phyloP scores from a whole-genome alignment of 225 moss, liverwort and hornwort species.

The Physcomitrium patens region DNA sequence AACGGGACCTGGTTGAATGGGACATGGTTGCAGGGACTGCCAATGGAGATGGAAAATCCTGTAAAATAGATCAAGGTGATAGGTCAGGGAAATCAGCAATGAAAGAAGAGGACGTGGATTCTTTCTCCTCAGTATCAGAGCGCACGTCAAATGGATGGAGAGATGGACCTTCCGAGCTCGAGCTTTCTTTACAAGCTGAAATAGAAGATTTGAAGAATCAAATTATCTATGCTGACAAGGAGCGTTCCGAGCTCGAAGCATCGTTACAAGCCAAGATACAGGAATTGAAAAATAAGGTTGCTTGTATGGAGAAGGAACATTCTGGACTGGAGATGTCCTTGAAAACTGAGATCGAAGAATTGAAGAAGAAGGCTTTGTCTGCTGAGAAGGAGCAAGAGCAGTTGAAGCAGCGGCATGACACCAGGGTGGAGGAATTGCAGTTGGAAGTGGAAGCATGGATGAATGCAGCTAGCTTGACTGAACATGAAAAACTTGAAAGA shows the following conservation, averaged over 20 bases:
- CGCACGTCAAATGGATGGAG: conserved; percentile 28
- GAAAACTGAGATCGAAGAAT: conserved; percentile 29
- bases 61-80: conserved; percentile 27
- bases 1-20: conserved; percentile 36
- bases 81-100: conserved; percentile 22
- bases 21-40: conserved; percentile 31
- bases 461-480: conserved; percentile 45
- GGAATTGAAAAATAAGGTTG: conserved; percentile 24
- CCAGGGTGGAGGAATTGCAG: conserved; percentile 33
- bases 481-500: conserved; percentile 44
- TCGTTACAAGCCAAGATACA: conserved; percentile 33
- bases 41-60: conserved; percentile 25
- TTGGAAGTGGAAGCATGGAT: conserved; percentile 48
- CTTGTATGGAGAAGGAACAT: conserved; percentile 3
- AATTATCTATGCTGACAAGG: conserved; percentile 2
- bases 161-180: conserved; percentile 33
- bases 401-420: conserved; percentile 32
- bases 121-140: conserved; percentile 28
- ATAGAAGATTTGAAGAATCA: conserved; percentile 28
- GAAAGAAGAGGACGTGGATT: conserved; percentile 13
- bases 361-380: conserved; percentile 18
- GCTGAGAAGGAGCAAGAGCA: conserved; percentile 38
- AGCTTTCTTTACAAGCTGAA: conserved; percentile 37
- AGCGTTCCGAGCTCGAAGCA: conserved; percentile 9
- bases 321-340: conserved; percentile 20